Percentiles rank a stretch among this genome's conserved stretches.
Evolutionary conservation across 257 asterid species (phyloP).

Genomic region (Solanum lignicaule): DNA sequence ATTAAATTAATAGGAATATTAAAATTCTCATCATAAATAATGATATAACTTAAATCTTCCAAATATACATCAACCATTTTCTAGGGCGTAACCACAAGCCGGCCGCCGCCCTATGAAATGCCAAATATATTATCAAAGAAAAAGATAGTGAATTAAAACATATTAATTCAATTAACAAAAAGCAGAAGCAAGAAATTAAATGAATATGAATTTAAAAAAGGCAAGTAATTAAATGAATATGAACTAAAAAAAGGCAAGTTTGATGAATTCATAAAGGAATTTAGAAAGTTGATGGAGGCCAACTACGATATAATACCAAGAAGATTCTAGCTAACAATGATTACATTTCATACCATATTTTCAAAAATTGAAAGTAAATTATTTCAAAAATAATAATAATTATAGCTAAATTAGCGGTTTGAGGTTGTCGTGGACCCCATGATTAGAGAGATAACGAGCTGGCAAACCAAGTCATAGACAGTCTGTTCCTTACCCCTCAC

Average conservation of each 20-base stretch:
- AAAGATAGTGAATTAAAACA: not conserved
- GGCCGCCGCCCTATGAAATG: not conserved
- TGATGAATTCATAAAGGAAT: not conserved
- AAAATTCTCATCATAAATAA: not conserved
- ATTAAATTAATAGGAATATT: not conserved
- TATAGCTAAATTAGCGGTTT: not conserved
- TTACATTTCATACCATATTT: not conserved
- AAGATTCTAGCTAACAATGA: not conserved
- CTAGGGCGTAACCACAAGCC: not conserved
- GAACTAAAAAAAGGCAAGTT: not conserved
- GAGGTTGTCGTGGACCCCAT: slow-evolving; percentile 23
- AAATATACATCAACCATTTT: not conserved
- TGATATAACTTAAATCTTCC: not conserved
- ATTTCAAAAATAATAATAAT: not conserved
- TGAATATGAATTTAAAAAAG: not conserved
- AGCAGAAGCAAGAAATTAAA: not conserved
- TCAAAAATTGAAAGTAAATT: not conserved
- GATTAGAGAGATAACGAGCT: slow-evolving; percentile 29
- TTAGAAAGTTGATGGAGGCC: slow-evolving; percentile 5
- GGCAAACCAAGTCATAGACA: slow-evolving; percentile 34
- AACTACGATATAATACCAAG: not conserved
- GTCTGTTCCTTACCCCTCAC: slow-evolving; percentile 24
- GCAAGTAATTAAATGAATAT: not conserved
- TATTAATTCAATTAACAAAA: not conserved
- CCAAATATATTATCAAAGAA: not conserved